Percentiles rank a stretch among this genome's conserved stretches.
These are phyloP conservation scores for Neopestalotiopsis sp. DNA, from an alignment of 2,329 filamentous ascomycete species.

Conservation along the genomic window DNA sequence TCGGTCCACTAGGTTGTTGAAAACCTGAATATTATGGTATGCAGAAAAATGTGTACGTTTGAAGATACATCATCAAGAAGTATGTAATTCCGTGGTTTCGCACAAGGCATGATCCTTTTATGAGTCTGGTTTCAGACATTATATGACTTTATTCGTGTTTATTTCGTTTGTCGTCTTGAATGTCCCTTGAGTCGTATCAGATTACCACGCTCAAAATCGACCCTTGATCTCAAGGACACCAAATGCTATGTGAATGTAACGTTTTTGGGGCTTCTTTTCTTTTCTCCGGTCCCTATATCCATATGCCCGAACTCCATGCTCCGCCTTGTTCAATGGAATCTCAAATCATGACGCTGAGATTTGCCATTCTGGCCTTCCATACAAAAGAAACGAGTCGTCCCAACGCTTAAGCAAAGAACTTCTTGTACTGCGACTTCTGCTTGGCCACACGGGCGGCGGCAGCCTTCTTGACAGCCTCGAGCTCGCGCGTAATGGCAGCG, in stretches of 20 bases:
- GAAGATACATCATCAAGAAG: background rate
- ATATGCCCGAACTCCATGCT: constrained; percentile 5
- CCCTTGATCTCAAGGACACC: background rate
- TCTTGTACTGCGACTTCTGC: constrained; percentile 91
- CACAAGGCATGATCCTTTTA: background rate
- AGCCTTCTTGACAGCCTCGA: constrained; percentile 78
- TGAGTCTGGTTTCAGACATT: no score
- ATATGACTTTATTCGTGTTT: background rate
- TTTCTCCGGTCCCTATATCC: background rate
- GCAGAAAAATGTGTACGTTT: no score
- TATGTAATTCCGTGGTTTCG: no score
- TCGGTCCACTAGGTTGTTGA: no score
- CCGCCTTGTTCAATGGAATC: background rate
- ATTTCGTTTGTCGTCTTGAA: background rate
- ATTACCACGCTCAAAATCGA: background rate
- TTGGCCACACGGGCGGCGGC: constrained; percentile 76
- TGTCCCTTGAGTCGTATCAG: background rate
- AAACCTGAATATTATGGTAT: no score
- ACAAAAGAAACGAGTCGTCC: background rate
- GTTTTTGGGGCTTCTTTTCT: background rate
- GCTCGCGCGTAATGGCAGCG: constrained; percentile 74
- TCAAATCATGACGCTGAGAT: no score
- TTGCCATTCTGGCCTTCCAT: background rate
- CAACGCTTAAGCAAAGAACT: constrained; percentile 75
- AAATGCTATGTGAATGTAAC: background rate